These are phyloP conservation scores for Stenogyne calaminthoides DNA, from an alignment of 305 asterid genomes.

Conservation along the genomic window DNA sequence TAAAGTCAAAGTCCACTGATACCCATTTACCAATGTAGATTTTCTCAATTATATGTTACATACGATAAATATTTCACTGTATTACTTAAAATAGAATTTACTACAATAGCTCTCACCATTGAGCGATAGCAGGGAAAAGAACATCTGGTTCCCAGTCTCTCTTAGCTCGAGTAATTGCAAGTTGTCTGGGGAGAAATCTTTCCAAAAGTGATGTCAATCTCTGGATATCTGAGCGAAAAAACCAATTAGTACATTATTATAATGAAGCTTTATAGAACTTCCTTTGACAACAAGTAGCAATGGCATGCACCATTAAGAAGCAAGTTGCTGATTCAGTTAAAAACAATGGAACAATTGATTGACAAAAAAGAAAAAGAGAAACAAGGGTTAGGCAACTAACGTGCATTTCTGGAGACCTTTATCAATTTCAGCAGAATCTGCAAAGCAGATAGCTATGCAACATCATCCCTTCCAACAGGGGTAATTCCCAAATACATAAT, in stretches of 20 bases:
- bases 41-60: neutral
- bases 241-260: slow-evolving; percentile 15
- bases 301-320: slow-evolving; percentile 17
- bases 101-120: slow-evolving; percentile 57
- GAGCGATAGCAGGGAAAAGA: slow-evolving; percentile 77
- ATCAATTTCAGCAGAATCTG: slow-evolving; percentile 86
- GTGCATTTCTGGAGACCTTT: slow-evolving; percentile 82
- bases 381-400: slow-evolving; percentile 56
- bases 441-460: slow-evolving; percentile 88
- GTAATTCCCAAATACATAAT: slow-evolving; percentile 86
- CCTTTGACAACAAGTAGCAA: slow-evolving; percentile 20
- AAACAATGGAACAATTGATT: neutral
- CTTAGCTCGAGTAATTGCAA: slow-evolving; percentile 90
- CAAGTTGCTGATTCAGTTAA: slow-evolving; percentile 19
- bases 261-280: slow-evolving; percentile 18
- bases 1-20: neutral
- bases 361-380: slow-evolving; percentile 1
- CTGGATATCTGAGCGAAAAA: slow-evolving; percentile 40
- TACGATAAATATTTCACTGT: slow-evolving; percentile 14
- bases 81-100: slow-evolving; percentile 7
- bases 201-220: slow-evolving; percentile 90
- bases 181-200: slow-evolving; percentile 81
- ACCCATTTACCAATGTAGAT: neutral
- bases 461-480: slow-evolving; percentile 99
- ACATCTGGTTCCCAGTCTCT: slow-evolving; percentile 93